Percentiles rank a stretch among this genome's conserved stretches.
Conservation (phyloP, 495 filamentous ascomycete species). For the Lasiosphaeria miniovina region DNA sequence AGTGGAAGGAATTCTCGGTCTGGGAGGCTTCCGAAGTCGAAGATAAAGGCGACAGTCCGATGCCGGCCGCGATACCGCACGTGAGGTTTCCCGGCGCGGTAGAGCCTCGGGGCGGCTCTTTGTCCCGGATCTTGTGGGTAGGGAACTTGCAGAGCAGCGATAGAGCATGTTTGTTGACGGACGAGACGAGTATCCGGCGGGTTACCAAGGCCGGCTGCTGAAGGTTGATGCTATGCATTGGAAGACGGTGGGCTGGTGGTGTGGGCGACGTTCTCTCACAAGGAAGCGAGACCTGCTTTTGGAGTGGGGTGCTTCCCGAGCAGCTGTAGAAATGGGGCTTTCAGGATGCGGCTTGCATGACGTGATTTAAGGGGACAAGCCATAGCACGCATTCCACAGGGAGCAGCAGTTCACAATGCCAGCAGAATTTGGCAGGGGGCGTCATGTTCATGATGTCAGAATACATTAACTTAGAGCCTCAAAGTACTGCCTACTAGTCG, state of each 20-base stretch:
- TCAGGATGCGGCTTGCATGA: slow-evolving; percentile 3
- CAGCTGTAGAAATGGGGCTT: slow-evolving; percentile 4
- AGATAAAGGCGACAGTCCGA: not conserved
- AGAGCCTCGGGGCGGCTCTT: too few species aligned
- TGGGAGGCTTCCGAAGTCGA: not conserved
- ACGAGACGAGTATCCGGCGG: not conserved
- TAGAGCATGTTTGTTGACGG: slow-evolving; percentile 9
- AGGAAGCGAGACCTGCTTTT: not conserved
- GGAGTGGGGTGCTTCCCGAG: not conserved
- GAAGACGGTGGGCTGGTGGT: not conserved
- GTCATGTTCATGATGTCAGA: slow-evolving; percentile 3
- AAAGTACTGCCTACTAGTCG: too few species aligned
- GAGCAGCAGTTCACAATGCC: not conserved
- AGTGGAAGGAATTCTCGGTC: not conserved
- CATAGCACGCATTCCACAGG: slow-evolving; percentile 5
- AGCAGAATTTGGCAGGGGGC: not conserved
- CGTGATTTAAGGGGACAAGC: slow-evolving; percentile 3
- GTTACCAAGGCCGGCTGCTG: not conserved
- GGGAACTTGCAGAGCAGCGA: not conserved
- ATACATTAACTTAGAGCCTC: not conserved
- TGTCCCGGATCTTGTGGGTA: not conserved
- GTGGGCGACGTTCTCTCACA: not conserved
- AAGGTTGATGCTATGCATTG: slow-evolving; percentile 2
- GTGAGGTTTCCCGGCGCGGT: not conserved
- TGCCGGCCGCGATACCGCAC: not conserved